These are phyloP conservation scores for Ilyonectria robusta DNA, from an alignment of 2,329 filamentous ascomycete species.

Conservation along the genomic window DNA sequence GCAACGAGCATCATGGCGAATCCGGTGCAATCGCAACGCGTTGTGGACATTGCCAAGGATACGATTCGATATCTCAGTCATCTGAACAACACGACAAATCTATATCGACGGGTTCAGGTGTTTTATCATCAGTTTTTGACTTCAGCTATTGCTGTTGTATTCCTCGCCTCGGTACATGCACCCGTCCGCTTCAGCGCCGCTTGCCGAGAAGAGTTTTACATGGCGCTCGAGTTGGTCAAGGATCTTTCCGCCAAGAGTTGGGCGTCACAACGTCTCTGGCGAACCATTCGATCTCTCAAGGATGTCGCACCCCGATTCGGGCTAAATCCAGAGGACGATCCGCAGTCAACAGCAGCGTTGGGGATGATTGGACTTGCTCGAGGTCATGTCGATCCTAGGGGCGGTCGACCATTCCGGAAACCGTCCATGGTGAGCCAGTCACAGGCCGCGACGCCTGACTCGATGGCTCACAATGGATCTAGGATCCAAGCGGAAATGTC, in stretches of 20 bases:
- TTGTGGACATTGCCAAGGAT: slow-evolving; percentile 82
- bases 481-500: slow-evolving; percentile 69
- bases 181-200: slow-evolving; percentile 77
- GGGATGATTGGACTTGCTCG: slow-evolving; percentile 69
- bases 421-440: slow-evolving; percentile 46
- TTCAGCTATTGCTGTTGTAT: slow-evolving; percentile 81
- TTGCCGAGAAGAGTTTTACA: slow-evolving; percentile 84
- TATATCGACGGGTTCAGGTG: slow-evolving; percentile 80
- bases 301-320: slow-evolving; percentile 80
- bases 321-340: slow-evolving; percentile 63
- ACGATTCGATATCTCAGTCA: slow-evolving; percentile 80
- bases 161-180: slow-evolving; percentile 82
- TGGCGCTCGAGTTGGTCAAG: slow-evolving; percentile 81
- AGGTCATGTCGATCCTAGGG: slow-evolving; percentile 50
- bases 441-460: slow-evolving; percentile 39
- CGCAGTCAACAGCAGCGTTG: slow-evolving; percentile 66
- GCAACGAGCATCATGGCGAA: slow-evolving; percentile 86
- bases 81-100: slow-evolving; percentile 78
- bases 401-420: slow-evolving; percentile 48
- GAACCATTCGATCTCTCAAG: slow-evolving; percentile 78
- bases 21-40: slow-evolving; percentile 78
- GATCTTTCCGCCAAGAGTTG: slow-evolving; percentile 80
- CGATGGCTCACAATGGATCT: slow-evolving; percentile 59
- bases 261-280: slow-evolving; percentile 81
- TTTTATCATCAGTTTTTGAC: slow-evolving; percentile 87